These are phyloP conservation scores for Alternaria atra DNA, from an alignment of 2,329 filamentous ascomycete genomes.

Conservation along the genomic window DNA sequence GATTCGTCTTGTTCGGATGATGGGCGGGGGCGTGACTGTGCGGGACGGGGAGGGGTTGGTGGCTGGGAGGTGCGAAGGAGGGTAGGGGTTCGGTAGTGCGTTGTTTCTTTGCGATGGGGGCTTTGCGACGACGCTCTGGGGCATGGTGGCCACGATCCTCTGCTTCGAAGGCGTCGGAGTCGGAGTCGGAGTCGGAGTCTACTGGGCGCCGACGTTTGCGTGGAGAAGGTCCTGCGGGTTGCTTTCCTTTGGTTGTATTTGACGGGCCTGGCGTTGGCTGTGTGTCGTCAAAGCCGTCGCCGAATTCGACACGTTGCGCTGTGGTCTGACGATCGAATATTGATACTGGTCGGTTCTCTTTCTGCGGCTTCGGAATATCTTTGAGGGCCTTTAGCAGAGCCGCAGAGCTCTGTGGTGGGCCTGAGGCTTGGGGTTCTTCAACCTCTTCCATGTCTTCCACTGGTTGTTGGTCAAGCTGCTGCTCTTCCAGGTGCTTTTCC, in stretches of 20 bases:
- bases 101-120: slow-evolving; percentile 39
- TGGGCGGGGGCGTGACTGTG: neutral
- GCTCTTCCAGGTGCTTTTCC: slow-evolving; percentile 7
- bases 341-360: slow-evolving; percentile 46
- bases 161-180: slow-evolving; percentile 57
- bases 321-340: slow-evolving; percentile 54
- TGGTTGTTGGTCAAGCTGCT: neutral
- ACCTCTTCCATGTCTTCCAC: slow-evolving; percentile 3
- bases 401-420: slow-evolving; percentile 34
- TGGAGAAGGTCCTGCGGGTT: slow-evolving; percentile 37
- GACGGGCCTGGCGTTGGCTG: slow-evolving; percentile 37
- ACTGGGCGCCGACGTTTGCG: slow-evolving; percentile 35
- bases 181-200: slow-evolving; percentile 36
- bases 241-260: slow-evolving; percentile 36
- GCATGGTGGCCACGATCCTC: slow-evolving; percentile 48
- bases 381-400: slow-evolving; percentile 33
- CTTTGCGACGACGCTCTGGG: slow-evolving; percentile 49
- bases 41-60: slow-evolving; percentile 30
- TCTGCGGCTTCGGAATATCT: slow-evolving; percentile 29
- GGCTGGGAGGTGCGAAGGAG: slow-evolving; percentile 36
- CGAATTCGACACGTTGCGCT: slow-evolving; percentile 52
- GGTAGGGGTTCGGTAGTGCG: slow-evolving; percentile 26
- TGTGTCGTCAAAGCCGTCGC: slow-evolving; percentile 46
- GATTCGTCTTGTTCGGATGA: slow-evolving; percentile 28
- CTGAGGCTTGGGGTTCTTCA: slow-evolving; percentile 13